Conservation (phyloP, 495 filamentous ascomycete genomes). For the Trichocladium antarcticum region DNA sequence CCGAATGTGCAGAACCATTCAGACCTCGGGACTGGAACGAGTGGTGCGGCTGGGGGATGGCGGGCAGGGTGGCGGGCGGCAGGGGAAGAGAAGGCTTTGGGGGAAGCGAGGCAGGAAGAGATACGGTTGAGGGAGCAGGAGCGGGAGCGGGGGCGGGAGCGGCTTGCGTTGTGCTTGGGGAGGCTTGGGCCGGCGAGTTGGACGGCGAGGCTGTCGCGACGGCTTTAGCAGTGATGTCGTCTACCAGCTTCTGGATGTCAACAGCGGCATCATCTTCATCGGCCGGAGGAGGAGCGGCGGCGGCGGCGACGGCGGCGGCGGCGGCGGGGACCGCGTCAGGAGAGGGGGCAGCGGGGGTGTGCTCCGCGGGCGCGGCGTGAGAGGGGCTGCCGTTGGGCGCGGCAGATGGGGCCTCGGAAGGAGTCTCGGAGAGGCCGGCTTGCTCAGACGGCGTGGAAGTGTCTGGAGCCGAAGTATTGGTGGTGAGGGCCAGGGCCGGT, state of each 20-base stretch:
- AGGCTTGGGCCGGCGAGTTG: slow-evolving; percentile 19
- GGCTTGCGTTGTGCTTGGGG: slow-evolving; percentile 27
- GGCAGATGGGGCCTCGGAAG: slow-evolving; percentile 8
- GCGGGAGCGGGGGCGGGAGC: too few species aligned
- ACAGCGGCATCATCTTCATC: slow-evolving; percentile 31
- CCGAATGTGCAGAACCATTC: slow-evolving; percentile 40
- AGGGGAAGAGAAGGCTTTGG: slow-evolving; percentile 39
- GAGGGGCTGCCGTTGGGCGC: slow-evolving; percentile 14
- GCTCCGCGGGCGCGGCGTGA: background rate
- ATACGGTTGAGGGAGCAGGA: slow-evolving; percentile 34
- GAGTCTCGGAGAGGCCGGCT: slow-evolving; percentile 1
- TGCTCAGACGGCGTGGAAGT: slow-evolving; percentile 9
- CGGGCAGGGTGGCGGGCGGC: slow-evolving; percentile 25
- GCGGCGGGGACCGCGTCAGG: slow-evolving; percentile 11
- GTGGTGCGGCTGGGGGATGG: slow-evolving; percentile 25
- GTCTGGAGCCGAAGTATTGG: slow-evolving; percentile 8
- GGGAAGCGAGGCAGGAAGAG: slow-evolving; percentile 40
- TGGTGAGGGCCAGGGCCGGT: slow-evolving; percentile 8
- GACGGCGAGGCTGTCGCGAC: slow-evolving; percentile 23
- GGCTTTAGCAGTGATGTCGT: slow-evolving; percentile 40
- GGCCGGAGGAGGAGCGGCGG: slow-evolving; percentile 16
- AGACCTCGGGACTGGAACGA: slow-evolving; percentile 15
- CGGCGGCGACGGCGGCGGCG: background rate
- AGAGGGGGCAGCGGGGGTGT: slow-evolving; percentile 6
- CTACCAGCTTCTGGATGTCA: slow-evolving; percentile 42